These are phyloP conservation scores for Zoysia japonica DNA, from an alignment of 176 grass and related monocot genomes.

Conservation along the genomic window DNA sequence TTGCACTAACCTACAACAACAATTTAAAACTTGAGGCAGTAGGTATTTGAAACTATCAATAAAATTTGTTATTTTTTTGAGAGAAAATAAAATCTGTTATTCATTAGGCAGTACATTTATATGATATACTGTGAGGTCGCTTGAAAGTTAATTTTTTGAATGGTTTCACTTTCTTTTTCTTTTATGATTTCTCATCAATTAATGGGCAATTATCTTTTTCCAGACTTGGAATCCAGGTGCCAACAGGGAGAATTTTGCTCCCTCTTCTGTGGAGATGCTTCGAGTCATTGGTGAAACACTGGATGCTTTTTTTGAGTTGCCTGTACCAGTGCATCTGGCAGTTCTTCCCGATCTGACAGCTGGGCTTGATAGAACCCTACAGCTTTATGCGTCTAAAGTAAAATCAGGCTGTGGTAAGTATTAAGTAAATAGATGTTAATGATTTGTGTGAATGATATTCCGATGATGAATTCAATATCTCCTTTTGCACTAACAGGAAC, in stretches of 20 bases:
- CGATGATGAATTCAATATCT: not conserved
- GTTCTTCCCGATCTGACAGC: conserved; percentile 80
- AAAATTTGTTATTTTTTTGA: not conserved
- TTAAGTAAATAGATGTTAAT: conserved; percentile 20
- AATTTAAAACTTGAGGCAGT: too few species aligned
- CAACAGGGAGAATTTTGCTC: conserved; percentile 87
- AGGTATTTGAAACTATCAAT: not conserved
- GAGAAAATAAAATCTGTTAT: not conserved
- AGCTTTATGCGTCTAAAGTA: conserved; percentile 82
- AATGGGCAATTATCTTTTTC: conserved; percentile 29
- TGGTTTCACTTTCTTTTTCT: conserved; percentile 2
- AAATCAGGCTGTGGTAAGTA: conserved; percentile 95
- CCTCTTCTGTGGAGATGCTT: conserved; percentile 87
- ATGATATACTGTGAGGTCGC: conserved; percentile 7
- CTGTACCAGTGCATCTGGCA: conserved; percentile 87
- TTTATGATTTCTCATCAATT: conserved; percentile 29
- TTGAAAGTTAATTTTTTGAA: conserved; percentile 16
- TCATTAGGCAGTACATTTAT: not conserved
- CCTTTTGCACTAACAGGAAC: conserved; percentile 53
- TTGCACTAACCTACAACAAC: too few species aligned
- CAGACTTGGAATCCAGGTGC: conserved; percentile 90
- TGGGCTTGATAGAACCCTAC: conserved; percentile 83
- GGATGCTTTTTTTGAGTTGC: conserved; percentile 92
- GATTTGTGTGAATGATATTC: conserved; percentile 29
- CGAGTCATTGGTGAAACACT: conserved; percentile 88